A percentile compares a stretch with the other conserved stretches of the same genome.
These are phyloP conservation scores for Micractinium conductrix DNA, from an alignment of 139 green algal species.

Conservation along the genomic window DNA sequence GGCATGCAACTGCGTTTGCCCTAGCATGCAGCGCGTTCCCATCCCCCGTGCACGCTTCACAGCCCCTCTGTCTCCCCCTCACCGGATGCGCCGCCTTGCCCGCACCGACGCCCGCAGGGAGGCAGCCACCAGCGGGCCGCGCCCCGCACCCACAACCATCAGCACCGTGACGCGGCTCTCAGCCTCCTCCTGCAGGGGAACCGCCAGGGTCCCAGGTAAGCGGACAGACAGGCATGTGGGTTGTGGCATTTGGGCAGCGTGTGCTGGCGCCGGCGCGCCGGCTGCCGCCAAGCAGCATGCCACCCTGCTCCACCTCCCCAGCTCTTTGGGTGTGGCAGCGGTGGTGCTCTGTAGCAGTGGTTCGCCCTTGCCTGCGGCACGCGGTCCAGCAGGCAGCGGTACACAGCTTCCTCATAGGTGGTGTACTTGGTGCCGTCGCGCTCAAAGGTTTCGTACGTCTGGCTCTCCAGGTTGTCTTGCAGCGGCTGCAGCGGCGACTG, in stretches of 20 bases:
- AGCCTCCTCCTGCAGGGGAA: background rate
- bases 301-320: too few relatives aligned
- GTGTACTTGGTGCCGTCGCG: slow-evolving; percentile 94
- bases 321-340: too few relatives aligned
- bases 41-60: too few relatives aligned
- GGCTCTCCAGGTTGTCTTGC: slow-evolving; percentile 96
- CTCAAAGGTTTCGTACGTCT: slow-evolving; percentile 99
- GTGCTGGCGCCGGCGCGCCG: too few relatives aligned
- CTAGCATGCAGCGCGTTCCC: background rate
- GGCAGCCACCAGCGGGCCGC: slow-evolving; percentile 90
- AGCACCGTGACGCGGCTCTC: slow-evolving; percentile 55
- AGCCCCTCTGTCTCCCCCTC: too few relatives aligned
- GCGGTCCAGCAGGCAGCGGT: slow-evolving; percentile 53
- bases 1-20: background rate
- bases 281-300: background rate
- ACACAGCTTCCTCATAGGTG: slow-evolving; percentile 87
- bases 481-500: slow-evolving; percentile 90
- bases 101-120: slow-evolving; percentile 65
- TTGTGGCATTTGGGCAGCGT: background rate
- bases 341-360: too few relatives aligned
- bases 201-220: too few relatives aligned
- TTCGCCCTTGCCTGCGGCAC: background rate
- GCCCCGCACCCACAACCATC: slow-evolving; percentile 95
- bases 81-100: slow-evolving; percentile 54
- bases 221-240: too few relatives aligned